Percentiles rank a stretch among this genome's conserved stretches.
phyloP scores from a whole-genome alignment of 768 basidiomycete genomes.

The Clitopilus passeckerianus region DNA sequence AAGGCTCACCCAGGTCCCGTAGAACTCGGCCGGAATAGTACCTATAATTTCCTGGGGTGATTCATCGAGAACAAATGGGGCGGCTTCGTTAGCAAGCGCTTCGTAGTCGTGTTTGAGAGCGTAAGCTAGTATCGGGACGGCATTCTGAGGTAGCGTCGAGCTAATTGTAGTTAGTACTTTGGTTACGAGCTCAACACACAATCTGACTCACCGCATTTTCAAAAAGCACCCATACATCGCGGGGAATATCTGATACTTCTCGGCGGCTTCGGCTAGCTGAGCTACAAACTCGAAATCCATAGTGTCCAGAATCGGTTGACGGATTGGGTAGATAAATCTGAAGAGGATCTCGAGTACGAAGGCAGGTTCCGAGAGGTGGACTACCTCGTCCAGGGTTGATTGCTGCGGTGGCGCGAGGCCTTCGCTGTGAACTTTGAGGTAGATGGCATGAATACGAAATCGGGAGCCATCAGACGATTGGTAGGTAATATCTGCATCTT shows the following conservation, averaged over 20 bases:
- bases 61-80: background rate
- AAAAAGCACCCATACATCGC: conserved; percentile 20
- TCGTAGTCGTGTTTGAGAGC: background rate
- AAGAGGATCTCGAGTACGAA: conserved; percentile 20
- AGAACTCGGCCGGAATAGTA: background rate
- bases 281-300: conserved; percentile 12
- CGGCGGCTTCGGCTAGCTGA: conserved; percentile 22
- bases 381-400: conserved; percentile 12
- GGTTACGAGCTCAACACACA: background rate
- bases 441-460: conserved; percentile 17
- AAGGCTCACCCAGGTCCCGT: background rate
- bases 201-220: conserved; percentile 16
- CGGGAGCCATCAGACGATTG: conserved; percentile 15
- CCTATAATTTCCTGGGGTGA: background rate
- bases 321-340: conserved; percentile 19
- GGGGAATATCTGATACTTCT: conserved; percentile 25
- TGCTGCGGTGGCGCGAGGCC: conserved; percentile 18
- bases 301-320: conserved; percentile 15
- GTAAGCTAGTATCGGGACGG: background rate
- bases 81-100: background rate
- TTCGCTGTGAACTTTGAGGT: conserved; percentile 16
- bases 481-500: conserved; percentile 16
- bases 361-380: conserved; percentile 16
- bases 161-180: background rate
- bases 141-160: background rate